These are phyloP conservation scores for Sutorius australiensis DNA, from an alignment of 768 basidiomycete genomes.

Conservation along the genomic window DNA sequence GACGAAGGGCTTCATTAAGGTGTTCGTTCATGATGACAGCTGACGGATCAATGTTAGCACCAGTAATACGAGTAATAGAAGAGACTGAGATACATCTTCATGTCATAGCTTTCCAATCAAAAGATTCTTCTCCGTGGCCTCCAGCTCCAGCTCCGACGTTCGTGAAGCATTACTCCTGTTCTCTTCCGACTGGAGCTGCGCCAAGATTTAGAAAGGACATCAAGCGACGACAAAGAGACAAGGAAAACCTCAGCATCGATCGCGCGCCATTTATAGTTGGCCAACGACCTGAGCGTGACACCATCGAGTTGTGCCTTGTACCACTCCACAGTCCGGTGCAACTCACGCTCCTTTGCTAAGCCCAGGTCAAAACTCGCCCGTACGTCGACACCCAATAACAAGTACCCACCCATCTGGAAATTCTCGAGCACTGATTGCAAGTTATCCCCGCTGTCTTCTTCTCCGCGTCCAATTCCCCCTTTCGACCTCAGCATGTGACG, in stretches of 20 bases:
- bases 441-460: conserved; percentile 73
- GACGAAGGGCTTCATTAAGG: conserved; percentile 94
- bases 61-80: neutral
- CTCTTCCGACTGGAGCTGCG: conserved; percentile 72
- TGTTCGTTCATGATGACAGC: conserved; percentile 98
- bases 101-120: conserved; percentile 93
- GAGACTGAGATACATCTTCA: conserved; percentile 61
- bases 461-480: conserved; percentile 58
- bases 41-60: conserved; percentile 28
- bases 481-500: conserved; percentile 72
- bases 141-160: conserved; percentile 75
- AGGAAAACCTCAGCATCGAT: conserved; percentile 76
- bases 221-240: neutral
- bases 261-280: conserved; percentile 87
- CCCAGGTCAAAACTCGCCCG: conserved; percentile 1
- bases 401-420: conserved; percentile 76
- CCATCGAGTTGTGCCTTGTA: conserved; percentile 73
- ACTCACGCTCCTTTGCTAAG: conserved; percentile 85
- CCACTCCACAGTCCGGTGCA: conserved; percentile 79
- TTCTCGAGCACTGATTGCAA: conserved; percentile 91
- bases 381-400: neutral
- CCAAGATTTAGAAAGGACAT: conserved; percentile 2
- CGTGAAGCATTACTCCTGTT: conserved; percentile 60
- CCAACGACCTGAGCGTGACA: conserved; percentile 69
- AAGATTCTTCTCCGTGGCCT: conserved; percentile 93